Base-by-base conservation (phyloP, 2,329 filamentous ascomycete genomes). In the Rutstroemia sp. region DNA sequence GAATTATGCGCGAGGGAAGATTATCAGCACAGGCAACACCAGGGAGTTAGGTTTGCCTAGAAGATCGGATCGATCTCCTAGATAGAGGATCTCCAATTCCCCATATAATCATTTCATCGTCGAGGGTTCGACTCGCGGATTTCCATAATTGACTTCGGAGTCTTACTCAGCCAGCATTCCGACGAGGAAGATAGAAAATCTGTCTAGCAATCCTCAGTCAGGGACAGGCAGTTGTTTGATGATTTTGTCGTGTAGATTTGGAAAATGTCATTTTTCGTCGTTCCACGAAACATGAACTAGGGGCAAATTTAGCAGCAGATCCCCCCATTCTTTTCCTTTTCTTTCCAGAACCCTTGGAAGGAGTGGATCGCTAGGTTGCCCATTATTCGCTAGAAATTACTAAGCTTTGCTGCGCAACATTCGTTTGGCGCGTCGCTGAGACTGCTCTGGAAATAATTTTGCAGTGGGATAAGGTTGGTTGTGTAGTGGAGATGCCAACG, bases 321-420 rank as follows among this genome's bases (percentile, higher is more conserved):
- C 30, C 25, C 41, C 21, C 41, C 41, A 42, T 38, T 44, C 27
- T 42, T 42, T 42, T 42, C 25, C 47, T 39, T 39, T 51, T 38
- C 47, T 56, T 56, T 56, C 39, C 27, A 56, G 53, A 56, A 56
- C 27, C 51, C 52, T 34, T 49, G 47, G 23, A 47, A 27, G 44
- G 23, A 30, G 44, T 47, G 44, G 44, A 47, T 30, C 21, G 25
- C 8, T 25, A 10, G 16, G n/a, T 7, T 19, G 10, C 27, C 10
- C 4, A 27, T 47, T 14, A 47, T 47, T 47, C 44, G 44, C 44
- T 30, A 47, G 6, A 44, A 44, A 10, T 19, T 44, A 44, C 21
- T 27, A 47, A 47, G 44, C 44, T 46, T 21, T n/a, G 44, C 21
- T 12, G 1, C 21, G 41, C 30, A 34, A 5, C 30, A 21, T 10